These are phyloP conservation scores for Cucurbita pepo DNA, from an alignment of 306 rosid species.

Conservation along the genomic window DNA sequence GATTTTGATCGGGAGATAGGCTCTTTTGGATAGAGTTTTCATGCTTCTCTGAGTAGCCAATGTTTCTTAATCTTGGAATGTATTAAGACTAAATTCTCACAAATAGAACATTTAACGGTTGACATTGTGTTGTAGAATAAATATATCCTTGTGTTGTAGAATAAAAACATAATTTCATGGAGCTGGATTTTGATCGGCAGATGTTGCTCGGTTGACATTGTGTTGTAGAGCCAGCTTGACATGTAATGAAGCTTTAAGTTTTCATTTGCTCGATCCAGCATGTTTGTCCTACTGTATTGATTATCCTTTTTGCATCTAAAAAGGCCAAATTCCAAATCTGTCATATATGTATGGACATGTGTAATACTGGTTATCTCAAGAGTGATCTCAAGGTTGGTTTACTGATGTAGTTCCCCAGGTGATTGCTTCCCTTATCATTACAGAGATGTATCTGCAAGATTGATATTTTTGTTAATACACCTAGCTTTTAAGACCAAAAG, in stretches of 20 bases:
- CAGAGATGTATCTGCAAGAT: background rate
- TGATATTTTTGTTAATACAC: background rate
- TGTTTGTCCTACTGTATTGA: background rate
- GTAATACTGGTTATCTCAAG: background rate
- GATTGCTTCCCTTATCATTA: background rate
- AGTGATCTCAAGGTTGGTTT: background rate
- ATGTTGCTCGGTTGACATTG: background rate
- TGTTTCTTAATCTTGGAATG: background rate
- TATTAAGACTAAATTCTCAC: background rate
- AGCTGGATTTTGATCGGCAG: too few relatives aligned
- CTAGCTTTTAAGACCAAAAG: background rate
- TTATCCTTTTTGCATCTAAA: background rate
- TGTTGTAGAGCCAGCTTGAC: background rate
- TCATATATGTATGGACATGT: background rate
- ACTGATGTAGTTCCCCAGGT: background rate
- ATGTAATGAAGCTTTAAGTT: background rate
- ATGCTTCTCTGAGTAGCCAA: background rate
- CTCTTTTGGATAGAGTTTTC: background rate
- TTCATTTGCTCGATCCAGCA: background rate
- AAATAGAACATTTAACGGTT: background rate
- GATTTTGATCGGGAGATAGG: background rate
- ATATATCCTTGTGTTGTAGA: too few relatives aligned
- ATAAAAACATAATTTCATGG: too few relatives aligned
- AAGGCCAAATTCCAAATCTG: background rate
- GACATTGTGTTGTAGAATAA: background rate